Conservation (phyloP, 306 rosid genomes). For the Medicago lupulina region DNA sequence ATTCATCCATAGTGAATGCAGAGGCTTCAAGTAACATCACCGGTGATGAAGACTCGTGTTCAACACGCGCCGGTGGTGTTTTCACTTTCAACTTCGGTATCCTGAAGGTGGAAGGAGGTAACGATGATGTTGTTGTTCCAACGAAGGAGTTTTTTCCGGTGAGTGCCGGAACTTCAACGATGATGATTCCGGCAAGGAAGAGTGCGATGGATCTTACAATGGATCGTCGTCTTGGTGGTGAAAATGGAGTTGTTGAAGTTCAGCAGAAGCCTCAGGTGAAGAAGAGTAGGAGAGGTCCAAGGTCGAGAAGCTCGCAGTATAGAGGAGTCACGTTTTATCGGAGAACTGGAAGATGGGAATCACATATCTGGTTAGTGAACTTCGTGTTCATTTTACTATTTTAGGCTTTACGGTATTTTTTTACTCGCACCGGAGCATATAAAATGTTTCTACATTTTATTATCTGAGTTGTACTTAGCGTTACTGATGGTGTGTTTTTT, state of each 20-base stretch:
- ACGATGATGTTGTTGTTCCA: conserved; percentile 37
- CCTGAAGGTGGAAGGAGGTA: conserved; percentile 63
- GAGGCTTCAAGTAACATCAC: conserved; percentile 77
- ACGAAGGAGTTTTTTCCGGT: conserved; percentile 82
- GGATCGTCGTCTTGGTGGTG: conserved; percentile 51
- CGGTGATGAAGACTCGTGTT: conserved; percentile 84
- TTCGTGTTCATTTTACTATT: conserved; percentile 35
- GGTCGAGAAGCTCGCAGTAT: conserved; percentile 99
- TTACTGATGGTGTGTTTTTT: no score
- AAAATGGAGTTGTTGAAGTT: conserved; percentile 54
- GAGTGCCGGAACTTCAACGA: conserved; percentile 47
- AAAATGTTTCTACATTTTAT: no score
- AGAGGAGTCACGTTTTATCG: conserved; percentile 98
- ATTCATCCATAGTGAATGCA: conserved; percentile 93
- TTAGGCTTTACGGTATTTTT: not conserved
- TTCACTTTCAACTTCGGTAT: conserved; percentile 82
- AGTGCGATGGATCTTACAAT: conserved; percentile 72
- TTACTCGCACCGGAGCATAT: no score
- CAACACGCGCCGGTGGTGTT: conserved; percentile 72
- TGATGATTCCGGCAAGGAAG: conserved; percentile 60
- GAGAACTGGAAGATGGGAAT: conserved; percentile 99
- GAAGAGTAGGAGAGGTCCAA: conserved; percentile 96
- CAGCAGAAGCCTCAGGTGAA: conserved; percentile 65
- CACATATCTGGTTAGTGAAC: conserved; percentile 89
- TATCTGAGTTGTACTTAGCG: no score